A percentile compares a stretch with the other conserved stretches of the same genome.
Evolutionary conservation across 2,329 filamentous ascomycete genomes (phyloP).

Genomic region (Xylariales sp.): DNA sequence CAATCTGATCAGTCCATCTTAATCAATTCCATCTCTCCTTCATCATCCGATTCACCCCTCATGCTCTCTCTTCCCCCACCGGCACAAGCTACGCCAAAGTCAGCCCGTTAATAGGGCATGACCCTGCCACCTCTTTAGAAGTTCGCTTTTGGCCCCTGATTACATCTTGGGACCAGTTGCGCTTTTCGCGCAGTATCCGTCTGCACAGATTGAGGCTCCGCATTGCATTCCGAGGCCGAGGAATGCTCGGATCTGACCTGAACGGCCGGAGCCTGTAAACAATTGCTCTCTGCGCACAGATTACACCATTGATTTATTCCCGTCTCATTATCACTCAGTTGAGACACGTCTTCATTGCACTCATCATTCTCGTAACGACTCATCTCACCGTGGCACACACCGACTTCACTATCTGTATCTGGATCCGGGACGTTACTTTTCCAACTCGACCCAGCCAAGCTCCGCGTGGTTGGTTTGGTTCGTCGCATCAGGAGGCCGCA

Average conservation of each 20-base stretch:
- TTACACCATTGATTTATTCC: too few relatives aligned
- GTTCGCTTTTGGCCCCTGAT: slow-evolving; percentile 5
- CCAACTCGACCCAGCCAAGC: neutral
- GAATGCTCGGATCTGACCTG: neutral
- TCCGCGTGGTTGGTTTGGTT: neutral
- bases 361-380: too few relatives aligned
- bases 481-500: neutral
- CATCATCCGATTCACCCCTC: slow-evolving; percentile 9
- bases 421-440: neutral
- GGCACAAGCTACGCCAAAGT: neutral
- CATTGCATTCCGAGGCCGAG: neutral
- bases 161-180: neutral
- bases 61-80: slow-evolving; percentile 12
- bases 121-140: neutral
- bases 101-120: slow-evolving; percentile 3
- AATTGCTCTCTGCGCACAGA: too few relatives aligned
- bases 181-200: neutral
- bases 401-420: slow-evolving; percentile 1
- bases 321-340: too few relatives aligned
- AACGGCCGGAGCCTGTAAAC: too few relatives aligned
- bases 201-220: neutral
- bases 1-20: slow-evolving; percentile 32
- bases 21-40: slow-evolving; percentile 13
- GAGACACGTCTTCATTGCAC: too few relatives aligned
- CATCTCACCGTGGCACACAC: too few relatives aligned